These are phyloP conservation scores for Fusarium pseudocircinatum DNA, from an alignment of 2,329 filamentous ascomycete genomes.

Conservation along the genomic window DNA sequence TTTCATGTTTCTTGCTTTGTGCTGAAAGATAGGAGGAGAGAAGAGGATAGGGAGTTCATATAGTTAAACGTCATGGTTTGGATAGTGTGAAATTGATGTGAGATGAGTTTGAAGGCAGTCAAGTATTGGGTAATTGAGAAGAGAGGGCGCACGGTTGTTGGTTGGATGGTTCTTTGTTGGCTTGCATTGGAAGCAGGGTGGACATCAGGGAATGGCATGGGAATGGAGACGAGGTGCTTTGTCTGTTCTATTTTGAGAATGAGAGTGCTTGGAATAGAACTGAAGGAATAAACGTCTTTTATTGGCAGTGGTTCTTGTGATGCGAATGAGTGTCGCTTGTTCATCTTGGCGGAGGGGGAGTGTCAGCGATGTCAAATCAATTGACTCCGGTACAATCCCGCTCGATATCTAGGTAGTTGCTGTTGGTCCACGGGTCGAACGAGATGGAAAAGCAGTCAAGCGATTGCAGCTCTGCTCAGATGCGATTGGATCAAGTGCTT, in stretches of 20 bases:
- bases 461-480: rapidly evolving
- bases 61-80: not conserved
- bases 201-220: no score
- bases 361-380: not conserved
- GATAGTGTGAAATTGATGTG: not conserved
- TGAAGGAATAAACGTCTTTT: not conserved
- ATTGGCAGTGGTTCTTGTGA: not conserved
- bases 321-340: not conserved
- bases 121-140: no score
- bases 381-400: not conserved
- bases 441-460: not conserved
- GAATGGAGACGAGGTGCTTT: not conserved
- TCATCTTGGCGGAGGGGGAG: not conserved
- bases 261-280: rapidly evolving
- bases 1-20: conserved; percentile 18
- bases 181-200: not conserved
- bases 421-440: rapidly evolving
- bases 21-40: no score
- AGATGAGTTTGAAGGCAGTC: not conserved
- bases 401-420: not conserved
- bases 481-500: not conserved
- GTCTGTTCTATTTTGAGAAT: not conserved
- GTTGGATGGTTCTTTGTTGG: not conserved
- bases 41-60: no score
- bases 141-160: not conserved